Evolutionary conservation across 306 rosid genomes (phyloP).

Genomic region (Prinsepia uniflora): DNA sequence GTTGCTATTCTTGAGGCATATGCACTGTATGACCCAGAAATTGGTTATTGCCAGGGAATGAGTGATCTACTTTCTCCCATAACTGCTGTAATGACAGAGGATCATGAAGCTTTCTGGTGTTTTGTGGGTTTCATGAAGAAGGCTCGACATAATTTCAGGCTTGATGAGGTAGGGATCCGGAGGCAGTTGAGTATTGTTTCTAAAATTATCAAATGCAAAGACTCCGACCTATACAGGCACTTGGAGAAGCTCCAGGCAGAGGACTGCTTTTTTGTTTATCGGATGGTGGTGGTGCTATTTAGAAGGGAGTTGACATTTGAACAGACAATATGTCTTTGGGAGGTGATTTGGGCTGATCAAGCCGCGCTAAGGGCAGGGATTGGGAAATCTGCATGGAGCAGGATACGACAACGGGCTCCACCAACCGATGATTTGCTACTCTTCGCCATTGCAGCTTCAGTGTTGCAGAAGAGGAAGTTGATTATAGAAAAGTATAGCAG

Average conservation of each 20-base stretch:
- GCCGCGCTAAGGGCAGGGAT: constrained; percentile 93
- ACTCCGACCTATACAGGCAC: constrained; percentile 83
- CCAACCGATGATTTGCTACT: constrained; percentile 92
- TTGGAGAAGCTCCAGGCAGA: constrained; percentile 93
- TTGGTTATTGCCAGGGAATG: constrained; percentile 99
- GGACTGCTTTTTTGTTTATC: constrained; percentile 95
- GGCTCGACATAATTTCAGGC: constrained; percentile 98
- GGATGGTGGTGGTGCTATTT: constrained; percentile 98
- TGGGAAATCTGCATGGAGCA: constrained; percentile 92
- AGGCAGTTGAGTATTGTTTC: constrained; percentile 86
- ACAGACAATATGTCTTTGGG: constrained; percentile 96
- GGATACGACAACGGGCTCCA: constrained; percentile 94
- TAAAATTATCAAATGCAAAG: constrained; percentile 77
- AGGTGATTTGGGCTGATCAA: constrained; percentile 99
- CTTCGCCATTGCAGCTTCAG: constrained; percentile 92
- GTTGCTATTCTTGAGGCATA: constrained; percentile 99
- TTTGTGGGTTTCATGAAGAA: constrained; percentile 98
- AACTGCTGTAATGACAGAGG: constrained; percentile 69
- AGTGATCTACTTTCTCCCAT: constrained; percentile 97
- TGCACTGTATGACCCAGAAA: constrained; percentile 90
- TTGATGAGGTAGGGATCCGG: constrained; percentile 93
- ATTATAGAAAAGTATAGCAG: constrained; percentile 91
- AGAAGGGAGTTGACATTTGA: constrained; percentile 95
- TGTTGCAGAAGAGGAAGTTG: constrained; percentile 85
- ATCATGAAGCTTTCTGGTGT: constrained; percentile 99